Evolutionary conservation across 2,329 filamentous ascomycete genomes (phyloP), one percentile per base, ranked within the genome.

Genomic region (Fusarium proliferatum): DNA sequence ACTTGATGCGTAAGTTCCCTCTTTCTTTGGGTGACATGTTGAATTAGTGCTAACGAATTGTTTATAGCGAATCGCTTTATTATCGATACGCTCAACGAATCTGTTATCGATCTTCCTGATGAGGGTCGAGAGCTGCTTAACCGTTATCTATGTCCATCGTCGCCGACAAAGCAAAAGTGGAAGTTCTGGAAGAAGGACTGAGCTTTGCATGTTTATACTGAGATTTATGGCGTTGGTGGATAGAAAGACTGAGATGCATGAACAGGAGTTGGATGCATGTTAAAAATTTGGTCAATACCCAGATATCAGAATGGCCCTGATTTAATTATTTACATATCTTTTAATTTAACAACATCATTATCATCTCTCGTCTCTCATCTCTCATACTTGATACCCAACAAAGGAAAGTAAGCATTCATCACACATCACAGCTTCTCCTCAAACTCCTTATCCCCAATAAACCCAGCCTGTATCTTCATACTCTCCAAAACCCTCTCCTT

Each of bases 401-500:
- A 34, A 34, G 15, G 12, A 12, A 28, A 4, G 17, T 11, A 26
- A 46, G 16, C 19, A 46, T 46, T 19, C 21, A 45, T 11, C 3
- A 8, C 39, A 21, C 5, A 33, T 53, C 30, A 78, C 63, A 78
- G 30, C 56, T 45, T 72, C 48, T 73, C 72, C 42, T 72, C 78
- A 30, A 89, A 77, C 1, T 79, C 78, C 55, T 87, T 85, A 6
- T 79, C 76, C 11, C 65, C 88, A 77, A 86, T 87, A 28, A 81
- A 84, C 72, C 79, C 84, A 5, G 91, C 84, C 78, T 94, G 92
- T 26, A 94, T 93, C 84, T 94, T 89, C 87, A 94, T 94, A 79
- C 93, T 95, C 67, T 94, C 89, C 78, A 95, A 77, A 33, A 96
- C 86, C 71, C 92, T 87, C 66, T 80, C 78, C 84, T 92, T 94